A percentile compares a stretch with the other conserved stretches of the same genome.
Evolutionary conservation across 345 rosid species (phyloP).

Genomic region (Kernera saxatilis): DNA sequence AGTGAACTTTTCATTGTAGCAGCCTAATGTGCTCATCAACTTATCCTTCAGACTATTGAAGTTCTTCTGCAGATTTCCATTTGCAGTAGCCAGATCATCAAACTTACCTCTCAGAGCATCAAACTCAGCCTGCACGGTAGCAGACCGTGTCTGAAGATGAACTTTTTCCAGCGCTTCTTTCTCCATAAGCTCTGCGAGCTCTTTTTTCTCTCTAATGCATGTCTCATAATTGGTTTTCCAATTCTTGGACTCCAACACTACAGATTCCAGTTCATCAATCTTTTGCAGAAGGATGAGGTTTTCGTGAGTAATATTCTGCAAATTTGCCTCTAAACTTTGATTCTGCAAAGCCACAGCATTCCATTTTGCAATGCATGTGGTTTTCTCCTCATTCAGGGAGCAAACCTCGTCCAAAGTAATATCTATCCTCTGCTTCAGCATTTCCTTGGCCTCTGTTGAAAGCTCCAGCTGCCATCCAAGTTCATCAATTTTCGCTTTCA

Average conservation of each 20-base stretch:
- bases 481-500: slow-evolving; percentile 46
- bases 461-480: slow-evolving; percentile 61
- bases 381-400: slow-evolving; percentile 53
- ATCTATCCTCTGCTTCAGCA: slow-evolving; percentile 60
- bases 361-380: slow-evolving; percentile 50
- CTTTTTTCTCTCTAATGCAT: slow-evolving; percentile 52
- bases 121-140: slow-evolving; percentile 50
- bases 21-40: slow-evolving; percentile 38
- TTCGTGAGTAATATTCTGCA: slow-evolving; percentile 49
- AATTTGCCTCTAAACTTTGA: slow-evolving; percentile 49
- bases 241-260: slow-evolving; percentile 44
- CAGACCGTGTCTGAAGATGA: slow-evolving; percentile 43
- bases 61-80: slow-evolving; percentile 45
- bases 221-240: slow-evolving; percentile 54
- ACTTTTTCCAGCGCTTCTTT: slow-evolving; percentile 49
- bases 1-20: slow-evolving; percentile 39
- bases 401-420: slow-evolving; percentile 55
- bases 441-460: slow-evolving; percentile 54
- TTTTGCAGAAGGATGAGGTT: slow-evolving; percentile 59
- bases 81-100: slow-evolving; percentile 42
- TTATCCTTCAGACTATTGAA: slow-evolving; percentile 37
- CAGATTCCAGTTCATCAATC: slow-evolving; percentile 62
- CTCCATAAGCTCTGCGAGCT: slow-evolving; percentile 52
- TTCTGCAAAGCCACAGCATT: slow-evolving; percentile 54
- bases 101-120: slow-evolving; percentile 38